These are phyloP conservation scores for Elongisporangium prolatum DNA, from an alignment of 352 stramenopile genomes.

Conservation along the genomic window DNA sequence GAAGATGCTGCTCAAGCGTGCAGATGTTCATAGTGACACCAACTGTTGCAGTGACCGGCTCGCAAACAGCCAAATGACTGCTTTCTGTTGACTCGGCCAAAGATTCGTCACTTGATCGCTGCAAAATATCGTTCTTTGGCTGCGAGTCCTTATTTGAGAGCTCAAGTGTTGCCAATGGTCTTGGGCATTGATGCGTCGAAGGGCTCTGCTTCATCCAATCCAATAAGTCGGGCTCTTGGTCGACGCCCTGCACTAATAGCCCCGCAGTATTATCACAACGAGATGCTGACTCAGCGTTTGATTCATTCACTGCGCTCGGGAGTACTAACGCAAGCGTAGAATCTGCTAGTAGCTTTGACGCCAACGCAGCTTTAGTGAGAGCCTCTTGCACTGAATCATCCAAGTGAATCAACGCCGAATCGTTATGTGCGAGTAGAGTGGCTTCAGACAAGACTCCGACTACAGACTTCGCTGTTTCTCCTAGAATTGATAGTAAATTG, in stretches of 20 bases:
- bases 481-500: conserved; percentile 23
- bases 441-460: background rate
- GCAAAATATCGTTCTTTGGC: no score
- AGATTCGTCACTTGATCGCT: background rate
- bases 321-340: background rate
- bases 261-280: background rate
- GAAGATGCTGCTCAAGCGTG: background rate
- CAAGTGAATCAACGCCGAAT: conserved; percentile 10
- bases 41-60: background rate
- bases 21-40: background rate
- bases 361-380: conserved; percentile 24
- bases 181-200: background rate
- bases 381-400: conserved; percentile 16
- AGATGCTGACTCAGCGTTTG: background rate
- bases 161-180: background rate
- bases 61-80: background rate
- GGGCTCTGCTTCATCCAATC: background rate
- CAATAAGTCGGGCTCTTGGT: background rate
- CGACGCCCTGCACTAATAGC: background rate
- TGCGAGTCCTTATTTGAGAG: background rate
- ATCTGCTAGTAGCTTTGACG: conserved; percentile 25
- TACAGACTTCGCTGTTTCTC: conserved; percentile 4
- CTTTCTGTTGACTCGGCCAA: background rate
- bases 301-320: background rate
- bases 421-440: background rate